phyloP scores from a whole-genome alignment of 352 stramenopile species.

The Globisporangium sylvaticum region DNA sequence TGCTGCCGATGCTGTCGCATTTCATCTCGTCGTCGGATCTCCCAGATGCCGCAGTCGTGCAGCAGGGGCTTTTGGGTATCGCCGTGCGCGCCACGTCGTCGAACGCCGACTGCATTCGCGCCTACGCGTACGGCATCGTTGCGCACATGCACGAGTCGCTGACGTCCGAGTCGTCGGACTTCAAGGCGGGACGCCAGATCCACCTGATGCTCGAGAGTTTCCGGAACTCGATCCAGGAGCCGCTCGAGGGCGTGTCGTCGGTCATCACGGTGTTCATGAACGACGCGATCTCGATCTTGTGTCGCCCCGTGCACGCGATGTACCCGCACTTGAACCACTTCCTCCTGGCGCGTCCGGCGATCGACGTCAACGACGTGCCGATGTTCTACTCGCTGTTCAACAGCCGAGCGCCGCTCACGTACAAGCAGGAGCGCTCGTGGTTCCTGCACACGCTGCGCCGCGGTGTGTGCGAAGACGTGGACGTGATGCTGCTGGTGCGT shows the following conservation, averaged over 20 bases:
- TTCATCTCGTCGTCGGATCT: slow-evolving; percentile 75
- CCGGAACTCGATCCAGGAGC: slow-evolving; percentile 49
- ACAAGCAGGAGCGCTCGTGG: slow-evolving; percentile 82
- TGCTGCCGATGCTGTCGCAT: slow-evolving; percentile 72
- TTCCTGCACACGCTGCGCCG: slow-evolving; percentile 72
- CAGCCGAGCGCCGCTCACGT: slow-evolving; percentile 60
- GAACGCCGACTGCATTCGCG: slow-evolving; percentile 42
- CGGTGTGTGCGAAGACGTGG: slow-evolving; percentile 56
- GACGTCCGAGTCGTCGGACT: slow-evolving; percentile 51
- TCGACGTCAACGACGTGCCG: slow-evolving; percentile 78
- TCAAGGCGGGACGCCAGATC: slow-evolving; percentile 72
- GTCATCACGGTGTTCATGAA: slow-evolving; percentile 84
- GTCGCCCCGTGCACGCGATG: slow-evolving; percentile 61
- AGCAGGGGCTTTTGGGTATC: slow-evolving; percentile 68
- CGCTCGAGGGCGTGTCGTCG: slow-evolving; percentile 59
- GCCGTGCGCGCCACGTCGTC: slow-evolving; percentile 74
- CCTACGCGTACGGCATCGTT: slow-evolving; percentile 71
- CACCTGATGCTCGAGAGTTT: slow-evolving; percentile 79
- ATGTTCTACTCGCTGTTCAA: slow-evolving; percentile 91
- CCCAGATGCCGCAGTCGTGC: slow-evolving; percentile 45
- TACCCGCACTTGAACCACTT: slow-evolving; percentile 85
- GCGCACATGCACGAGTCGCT: slow-evolving; percentile 73
- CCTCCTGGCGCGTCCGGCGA: slow-evolving; percentile 64
- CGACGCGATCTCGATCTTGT: slow-evolving; percentile 65
- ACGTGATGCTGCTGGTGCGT: slow-evolving; percentile 66